phyloP scores from a whole-genome alignment of 208 protist species.

The Leishmania arabica region DNA sequence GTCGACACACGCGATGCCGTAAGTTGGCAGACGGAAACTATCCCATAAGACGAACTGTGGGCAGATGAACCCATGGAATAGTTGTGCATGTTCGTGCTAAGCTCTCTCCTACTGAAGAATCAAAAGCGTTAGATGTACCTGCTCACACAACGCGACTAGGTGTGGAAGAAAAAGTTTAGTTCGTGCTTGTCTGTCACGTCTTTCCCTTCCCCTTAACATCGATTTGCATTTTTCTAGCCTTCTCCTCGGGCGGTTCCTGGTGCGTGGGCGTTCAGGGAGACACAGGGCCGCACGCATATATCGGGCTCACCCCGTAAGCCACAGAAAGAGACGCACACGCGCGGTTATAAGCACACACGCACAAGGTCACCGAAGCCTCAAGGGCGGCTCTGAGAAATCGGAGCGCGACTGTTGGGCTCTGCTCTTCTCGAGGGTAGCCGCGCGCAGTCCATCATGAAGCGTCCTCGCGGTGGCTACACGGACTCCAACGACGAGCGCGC shows the following conservation, averaged over 20 bases:
- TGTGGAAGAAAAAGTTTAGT: not conserved
- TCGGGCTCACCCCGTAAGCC: not conserved
- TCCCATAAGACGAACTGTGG: not conserved
- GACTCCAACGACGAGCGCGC: conserved; percentile 62
- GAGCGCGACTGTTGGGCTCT: not conserved
- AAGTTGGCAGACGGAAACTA: not conserved
- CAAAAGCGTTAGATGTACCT: not conserved
- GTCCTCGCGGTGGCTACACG: conserved; percentile 61
- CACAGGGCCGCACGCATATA: not conserved
- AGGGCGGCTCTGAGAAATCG: not conserved
- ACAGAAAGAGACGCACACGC: not conserved
- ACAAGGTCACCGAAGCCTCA: not conserved
- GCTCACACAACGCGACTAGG: not conserved
- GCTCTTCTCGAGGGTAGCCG: not conserved
- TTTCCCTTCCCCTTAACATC: not conserved
- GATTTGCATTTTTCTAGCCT: not conserved
- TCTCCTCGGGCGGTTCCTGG: not conserved
- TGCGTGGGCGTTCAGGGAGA: not conserved
- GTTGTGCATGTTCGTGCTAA: not conserved
- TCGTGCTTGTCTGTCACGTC: not conserved
- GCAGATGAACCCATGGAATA: not conserved
- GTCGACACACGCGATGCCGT: not conserved
- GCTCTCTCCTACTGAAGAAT: not conserved
- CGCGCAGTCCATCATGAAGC: conserved; percentile 51
- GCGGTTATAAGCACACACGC: not conserved